Evolutionary conservation across 108 stramenopile species (phyloP).

Genomic region (Cyclotella choctawhatcheeana): DNA sequence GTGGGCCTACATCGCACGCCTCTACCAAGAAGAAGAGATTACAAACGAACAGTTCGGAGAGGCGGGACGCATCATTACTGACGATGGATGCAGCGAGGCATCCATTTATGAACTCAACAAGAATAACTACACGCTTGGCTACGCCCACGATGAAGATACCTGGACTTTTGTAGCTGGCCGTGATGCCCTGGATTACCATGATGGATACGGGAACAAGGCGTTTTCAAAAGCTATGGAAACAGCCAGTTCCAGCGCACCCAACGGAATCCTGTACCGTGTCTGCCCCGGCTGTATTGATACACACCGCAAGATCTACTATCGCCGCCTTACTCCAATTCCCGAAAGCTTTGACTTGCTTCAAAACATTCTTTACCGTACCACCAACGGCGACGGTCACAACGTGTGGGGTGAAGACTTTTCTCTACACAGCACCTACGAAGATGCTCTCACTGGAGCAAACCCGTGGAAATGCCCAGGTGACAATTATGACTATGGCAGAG

Average conservation of each 20-base stretch:
- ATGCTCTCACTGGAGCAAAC: slow-evolving; percentile 36
- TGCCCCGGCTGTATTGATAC: slow-evolving; percentile 35
- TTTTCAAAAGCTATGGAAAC: not conserved
- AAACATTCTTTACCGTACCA: slow-evolving; percentile 37
- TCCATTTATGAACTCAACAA: slow-evolving; percentile 16
- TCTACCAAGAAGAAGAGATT: slow-evolving; percentile 47
- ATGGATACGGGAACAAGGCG: slow-evolving; percentile 13
- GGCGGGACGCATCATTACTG: slow-evolving; percentile 42
- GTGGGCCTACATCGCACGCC: slow-evolving; percentile 53
- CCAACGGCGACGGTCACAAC: slow-evolving; percentile 17
- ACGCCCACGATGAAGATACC: slow-evolving; percentile 23
- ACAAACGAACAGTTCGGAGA: slow-evolving; percentile 28
- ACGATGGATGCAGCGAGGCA: slow-evolving; percentile 18
- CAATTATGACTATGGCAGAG: slow-evolving; percentile 27
- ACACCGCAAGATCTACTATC: slow-evolving; percentile 47
- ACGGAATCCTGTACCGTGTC: slow-evolving; percentile 29
- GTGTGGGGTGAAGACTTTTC: slow-evolving; percentile 42
- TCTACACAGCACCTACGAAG: slow-evolving; percentile 45
- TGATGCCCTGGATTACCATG: slow-evolving; percentile 14
- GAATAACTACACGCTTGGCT: slow-evolving; percentile 12
- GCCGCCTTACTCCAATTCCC: slow-evolving; percentile 39
- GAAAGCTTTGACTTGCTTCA: slow-evolving; percentile 26
- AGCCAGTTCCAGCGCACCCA: not conserved
- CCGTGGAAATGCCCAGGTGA: slow-evolving; percentile 44
- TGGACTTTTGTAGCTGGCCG: slow-evolving; percentile 46